Conservation (phyloP, 2,329 filamentous ascomycete genomes). For the Geosmithia putterillii region DNA sequence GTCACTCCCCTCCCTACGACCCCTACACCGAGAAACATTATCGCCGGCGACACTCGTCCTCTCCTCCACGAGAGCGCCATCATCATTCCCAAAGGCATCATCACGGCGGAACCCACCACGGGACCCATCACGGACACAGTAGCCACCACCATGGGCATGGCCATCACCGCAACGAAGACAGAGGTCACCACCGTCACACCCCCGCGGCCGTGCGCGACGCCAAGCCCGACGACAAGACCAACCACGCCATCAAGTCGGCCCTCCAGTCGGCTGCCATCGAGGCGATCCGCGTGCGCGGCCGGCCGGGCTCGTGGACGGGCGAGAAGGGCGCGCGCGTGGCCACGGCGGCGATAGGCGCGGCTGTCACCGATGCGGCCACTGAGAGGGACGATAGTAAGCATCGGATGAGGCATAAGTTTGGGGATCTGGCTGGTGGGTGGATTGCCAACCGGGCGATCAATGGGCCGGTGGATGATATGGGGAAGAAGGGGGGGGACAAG, state of each 20-base stretch:
- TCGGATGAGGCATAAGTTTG: conserved; percentile 8
- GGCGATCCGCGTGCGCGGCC: conserved; percentile 22
- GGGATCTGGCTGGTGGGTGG: conserved; percentile 10
- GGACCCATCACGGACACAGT: neutral
- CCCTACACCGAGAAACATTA: too few species aligned
- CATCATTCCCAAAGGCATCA: neutral
- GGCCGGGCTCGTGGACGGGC: conserved; percentile 24
- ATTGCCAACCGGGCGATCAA: conserved; percentile 9
- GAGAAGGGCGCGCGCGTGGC: conserved; percentile 24
- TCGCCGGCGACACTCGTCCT: neutral
- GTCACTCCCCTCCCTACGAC: neutral
- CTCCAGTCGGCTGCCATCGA: conserved; percentile 24
- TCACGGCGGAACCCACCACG: neutral
- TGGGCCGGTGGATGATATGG: conserved; percentile 3
- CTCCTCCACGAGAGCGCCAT: neutral
- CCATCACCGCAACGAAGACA: neutral
- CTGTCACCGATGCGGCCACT: conserved; percentile 21
- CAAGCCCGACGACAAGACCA: neutral
- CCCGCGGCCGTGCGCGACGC: neutral
- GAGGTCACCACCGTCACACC: neutral
- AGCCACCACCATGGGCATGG: neutral
- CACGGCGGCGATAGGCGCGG: conserved; percentile 25
- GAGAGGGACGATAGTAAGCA: conserved; percentile 4
- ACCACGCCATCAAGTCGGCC: conserved; percentile 10
- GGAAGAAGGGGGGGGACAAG: neutral